A percentile compares a stretch with the other conserved stretches of the same genome.
Conservation (phyloP, 768 basidiomycete genomes). For the Suillus occidentalis region DNA sequence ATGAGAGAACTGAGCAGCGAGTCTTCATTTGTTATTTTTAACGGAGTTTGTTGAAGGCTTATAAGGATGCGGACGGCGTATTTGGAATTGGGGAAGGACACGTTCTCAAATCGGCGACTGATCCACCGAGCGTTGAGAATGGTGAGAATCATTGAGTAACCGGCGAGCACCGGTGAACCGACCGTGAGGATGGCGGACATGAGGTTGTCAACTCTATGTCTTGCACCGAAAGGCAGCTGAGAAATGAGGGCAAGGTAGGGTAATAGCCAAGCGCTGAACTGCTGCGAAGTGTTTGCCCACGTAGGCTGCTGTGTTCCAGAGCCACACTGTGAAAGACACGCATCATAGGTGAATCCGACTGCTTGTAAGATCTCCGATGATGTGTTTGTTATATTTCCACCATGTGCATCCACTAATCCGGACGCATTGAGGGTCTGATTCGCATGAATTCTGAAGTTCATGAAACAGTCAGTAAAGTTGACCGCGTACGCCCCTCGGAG, state of each 20-base stretch:
- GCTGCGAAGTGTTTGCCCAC: conserved; percentile 28
- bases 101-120: conserved; percentile 29
- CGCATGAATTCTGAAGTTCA: conserved; percentile 7
- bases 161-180: conserved; percentile 45
- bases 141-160: conserved; percentile 47
- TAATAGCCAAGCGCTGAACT: conserved; percentile 46
- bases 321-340: conserved; percentile 17
- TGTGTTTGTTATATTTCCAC: neutral
- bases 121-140: conserved; percentile 45
- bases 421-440: neutral
- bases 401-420: conserved; percentile 4
- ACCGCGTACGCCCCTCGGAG: neutral
- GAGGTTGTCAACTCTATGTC: conserved; percentile 40
- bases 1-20: conserved; percentile 40
- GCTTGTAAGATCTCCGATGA: conserved; percentile 7
- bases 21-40: conserved; percentile 30
- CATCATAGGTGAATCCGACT: conserved; percentile 11
- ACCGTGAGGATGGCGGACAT: conserved; percentile 43
- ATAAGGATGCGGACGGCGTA: conserved; percentile 35
- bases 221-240: conserved; percentile 47
- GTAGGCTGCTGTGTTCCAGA: conserved; percentile 8
- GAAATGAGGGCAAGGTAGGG: conserved; percentile 51
- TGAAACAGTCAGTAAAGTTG: conserved; percentile 17
- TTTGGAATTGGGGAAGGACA: conserved; percentile 24
- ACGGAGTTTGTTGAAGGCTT: conserved; percentile 43